phyloP scores from a whole-genome alignment of 371 early-diverging fungal genomes.

The Haplosporangium sp. region DNA sequence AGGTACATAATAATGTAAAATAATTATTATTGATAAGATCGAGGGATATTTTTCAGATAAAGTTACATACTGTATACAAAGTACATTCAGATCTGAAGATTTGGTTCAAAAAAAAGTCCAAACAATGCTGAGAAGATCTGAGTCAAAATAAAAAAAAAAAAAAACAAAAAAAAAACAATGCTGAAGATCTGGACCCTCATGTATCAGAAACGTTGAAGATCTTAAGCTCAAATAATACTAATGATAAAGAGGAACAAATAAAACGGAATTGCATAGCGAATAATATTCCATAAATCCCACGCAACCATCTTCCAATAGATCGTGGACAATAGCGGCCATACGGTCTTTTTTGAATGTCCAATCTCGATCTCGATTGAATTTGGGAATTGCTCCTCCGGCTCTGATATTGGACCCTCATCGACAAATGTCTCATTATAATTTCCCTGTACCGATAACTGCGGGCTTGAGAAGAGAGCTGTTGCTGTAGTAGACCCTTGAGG shows the following conservation, averaged over 20 bases:
- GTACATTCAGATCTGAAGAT: too few relatives aligned
- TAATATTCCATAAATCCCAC: slow-evolving; percentile 30
- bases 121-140: too few relatives aligned
- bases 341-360: neutral
- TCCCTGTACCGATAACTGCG: neutral
- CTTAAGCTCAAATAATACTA: slow-evolving; percentile 14
- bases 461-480: neutral
- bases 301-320: slow-evolving; percentile 35
- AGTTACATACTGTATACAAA: too few relatives aligned
- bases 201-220: neutral
- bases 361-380: neutral
- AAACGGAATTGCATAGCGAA: slow-evolving; percentile 14
- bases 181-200: too few relatives aligned
- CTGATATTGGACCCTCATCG: neutral
- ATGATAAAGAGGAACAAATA: slow-evolving; percentile 15
- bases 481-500: slow-evolving; percentile 16
- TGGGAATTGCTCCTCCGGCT: neutral
- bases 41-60: too few relatives aligned
- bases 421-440: neutral
- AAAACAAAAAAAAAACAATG: too few relatives aligned
- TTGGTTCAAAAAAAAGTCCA: too few relatives aligned
- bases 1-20: too few relatives aligned
- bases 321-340: slow-evolving; percentile 11
- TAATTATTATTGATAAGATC: too few relatives aligned
- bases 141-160: too few relatives aligned